Conservation (phyloP, 2,329 filamentous ascomycete species). For the Coniochaeta pulveracea region DNA sequence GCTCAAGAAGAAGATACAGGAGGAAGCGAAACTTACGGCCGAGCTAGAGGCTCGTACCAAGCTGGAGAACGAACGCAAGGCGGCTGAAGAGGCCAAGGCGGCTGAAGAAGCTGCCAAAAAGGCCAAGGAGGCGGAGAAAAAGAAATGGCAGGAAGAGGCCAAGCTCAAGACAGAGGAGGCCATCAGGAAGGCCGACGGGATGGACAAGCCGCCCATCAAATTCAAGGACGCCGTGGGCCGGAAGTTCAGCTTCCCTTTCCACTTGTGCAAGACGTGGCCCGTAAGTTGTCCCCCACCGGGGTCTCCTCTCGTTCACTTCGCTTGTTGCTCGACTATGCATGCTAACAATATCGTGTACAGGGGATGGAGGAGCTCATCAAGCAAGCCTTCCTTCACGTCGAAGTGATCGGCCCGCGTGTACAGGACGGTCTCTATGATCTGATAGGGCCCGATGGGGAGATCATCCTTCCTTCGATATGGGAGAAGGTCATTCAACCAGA, state of each 20-base stretch:
- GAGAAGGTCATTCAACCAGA: constrained; percentile 72
- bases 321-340: too few relatives aligned
- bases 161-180: constrained; percentile 31
- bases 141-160: constrained; percentile 33
- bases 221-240: constrained; percentile 88
- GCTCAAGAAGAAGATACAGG: constrained; percentile 23
- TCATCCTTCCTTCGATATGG: constrained; percentile 74
- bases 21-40: constrained; percentile 20
- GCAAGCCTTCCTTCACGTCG: constrained; percentile 72
- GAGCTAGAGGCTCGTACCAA: constrained; percentile 23
- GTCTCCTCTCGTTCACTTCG: neutral
- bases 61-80: constrained; percentile 18
- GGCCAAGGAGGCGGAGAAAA: constrained; percentile 43
- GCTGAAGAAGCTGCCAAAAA: constrained; percentile 42
- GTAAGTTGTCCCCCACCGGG: constrained; percentile 35
- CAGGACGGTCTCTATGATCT: constrained; percentile 72
- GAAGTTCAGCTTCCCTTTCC: constrained; percentile 87
- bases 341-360: constrained; percentile 25
- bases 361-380: constrained; percentile 81
- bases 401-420: constrained; percentile 65
- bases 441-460: constrained; percentile 67
- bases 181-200: constrained; percentile 38
- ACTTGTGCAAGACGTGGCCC: constrained; percentile 73
- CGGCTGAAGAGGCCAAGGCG: constrained; percentile 29
- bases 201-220: constrained; percentile 64